Evolutionary conservation across 1,139 yeast genomes (phyloP), one percentile per base, ranked within the genome.

Genomic region (Saccharomycopsis crataegensis): DNA sequence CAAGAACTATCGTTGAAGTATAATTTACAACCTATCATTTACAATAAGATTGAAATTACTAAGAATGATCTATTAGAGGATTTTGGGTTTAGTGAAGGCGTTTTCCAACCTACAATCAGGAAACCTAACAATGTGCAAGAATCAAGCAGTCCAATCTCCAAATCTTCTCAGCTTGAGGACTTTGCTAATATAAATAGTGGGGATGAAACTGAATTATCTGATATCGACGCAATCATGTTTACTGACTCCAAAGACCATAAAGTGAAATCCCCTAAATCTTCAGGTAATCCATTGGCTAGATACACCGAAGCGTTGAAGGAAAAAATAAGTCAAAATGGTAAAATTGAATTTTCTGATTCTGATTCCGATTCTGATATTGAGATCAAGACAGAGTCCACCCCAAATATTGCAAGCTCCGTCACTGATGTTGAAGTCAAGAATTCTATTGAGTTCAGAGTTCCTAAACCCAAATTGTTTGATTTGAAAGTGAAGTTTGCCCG

Each of bases 401-500:
- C 44, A 22, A 14, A 11, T n/a, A 4, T 37, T 12, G 41, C 4
- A 12, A 37, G 41, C 28, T 22, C 28, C n/a, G n/a, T n/a, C n/a
- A n/a, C n/a, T 22, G 28, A 22, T 22, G 28, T 22, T 22, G 28
- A 22, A 22, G 28, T 22, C 28, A 22, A 22, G 4, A 2, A 22
- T 22, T 22, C 28, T 22, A 22, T 22, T 22, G 28, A 22, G 28
- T 22, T 22, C 28, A 22, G 12, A 42, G 16, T 32, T 32, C 46
- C 46, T 16, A 73, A 70, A 55, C 68, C 73, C 0, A 64, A 68
- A 1, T 52, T 70, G 33, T 57, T 72, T 17, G 68, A 65, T 28
- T 62, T 72, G 22, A 69, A 65, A 58, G 66, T 72, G 8, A 67
- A 64, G 38, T 61, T 67, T 48, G 69, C 72, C 12, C 69, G 65